A percentile compares a stretch with the other conserved stretches of the same genome.
Conservation (phyloP, 495 filamentous ascomycete species). For the Lophiostoma macrostomum region DNA sequence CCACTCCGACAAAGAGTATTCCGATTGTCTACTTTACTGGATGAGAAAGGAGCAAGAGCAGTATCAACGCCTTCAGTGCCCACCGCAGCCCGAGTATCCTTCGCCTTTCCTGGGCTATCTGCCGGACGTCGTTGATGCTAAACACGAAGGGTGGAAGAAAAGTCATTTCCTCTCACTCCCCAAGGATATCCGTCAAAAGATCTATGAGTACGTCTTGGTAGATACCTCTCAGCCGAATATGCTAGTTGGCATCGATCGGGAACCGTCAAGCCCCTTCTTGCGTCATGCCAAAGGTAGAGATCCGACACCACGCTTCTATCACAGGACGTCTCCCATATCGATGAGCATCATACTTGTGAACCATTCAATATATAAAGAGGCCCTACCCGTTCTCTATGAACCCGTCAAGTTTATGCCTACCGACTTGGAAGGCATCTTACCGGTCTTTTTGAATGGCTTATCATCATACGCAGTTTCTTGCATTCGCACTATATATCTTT, state of each 20-base stretch:
- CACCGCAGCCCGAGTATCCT: no score
- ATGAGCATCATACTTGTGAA: conserved; percentile 10
- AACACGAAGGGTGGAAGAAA: conserved; percentile 18
- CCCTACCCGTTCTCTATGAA: conserved; percentile 22
- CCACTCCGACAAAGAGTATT: no score
- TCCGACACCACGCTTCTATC: neutral
- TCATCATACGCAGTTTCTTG: conserved; percentile 1
- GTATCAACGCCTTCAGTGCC: no score
- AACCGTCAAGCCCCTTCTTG: neutral
- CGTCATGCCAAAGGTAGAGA: neutral
- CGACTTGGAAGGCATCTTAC: conserved; percentile 20
- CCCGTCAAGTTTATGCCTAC: conserved; percentile 11
- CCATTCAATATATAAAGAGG: conserved; percentile 22
- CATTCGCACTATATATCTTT: conserved; percentile 15
- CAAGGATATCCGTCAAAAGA: conserved; percentile 17
- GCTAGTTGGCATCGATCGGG: conserved; percentile 13
- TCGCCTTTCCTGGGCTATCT: no score
- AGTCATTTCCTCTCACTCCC: conserved; percentile 22
- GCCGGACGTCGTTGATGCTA: no score
- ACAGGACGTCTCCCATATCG: neutral
- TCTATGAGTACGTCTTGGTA: conserved; percentile 21
- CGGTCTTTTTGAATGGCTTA: conserved; percentile 14
- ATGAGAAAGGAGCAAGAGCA: no score
- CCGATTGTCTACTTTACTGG: no score
- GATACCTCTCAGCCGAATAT: neutral